A percentile compares a stretch with the other conserved stretches of the same genome.
Conservation (phyloP, 306 rosid species). For the Prunus salicina region DNA sequence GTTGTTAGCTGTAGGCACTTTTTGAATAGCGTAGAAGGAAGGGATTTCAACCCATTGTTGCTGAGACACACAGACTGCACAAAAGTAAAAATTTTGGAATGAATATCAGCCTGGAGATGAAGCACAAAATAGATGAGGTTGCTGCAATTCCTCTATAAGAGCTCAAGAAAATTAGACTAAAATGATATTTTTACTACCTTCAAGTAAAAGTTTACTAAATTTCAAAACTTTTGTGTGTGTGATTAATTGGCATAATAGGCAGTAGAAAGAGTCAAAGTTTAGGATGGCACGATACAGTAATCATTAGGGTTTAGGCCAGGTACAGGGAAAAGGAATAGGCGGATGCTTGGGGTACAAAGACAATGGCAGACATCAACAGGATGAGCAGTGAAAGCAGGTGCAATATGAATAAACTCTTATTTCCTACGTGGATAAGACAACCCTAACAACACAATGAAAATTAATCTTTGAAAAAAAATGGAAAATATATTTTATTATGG, state of each 20-base stretch:
- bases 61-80: conserved; percentile 70
- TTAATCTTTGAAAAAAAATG: not conserved
- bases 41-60: conserved; percentile 72
- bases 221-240: not conserved
- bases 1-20: conserved; percentile 69
- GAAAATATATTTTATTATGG: not conserved
- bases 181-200: not conserved
- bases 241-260: not conserved
- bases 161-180: not conserved
- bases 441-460: not conserved
- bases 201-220: not conserved
- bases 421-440: not conserved
- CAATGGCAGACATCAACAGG: not conserved
- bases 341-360: not conserved
- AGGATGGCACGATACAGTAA: not conserved
- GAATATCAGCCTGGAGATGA: not conserved
- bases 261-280: not conserved
- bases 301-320: not conserved
- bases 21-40: conserved; percentile 74
- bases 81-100: not conserved
- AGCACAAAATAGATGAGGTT: not conserved
- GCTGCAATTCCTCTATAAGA: not conserved
- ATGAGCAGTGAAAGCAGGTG: not conserved
- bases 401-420: not conserved
- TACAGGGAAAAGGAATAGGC: not conserved